A percentile compares a stretch with the other conserved stretches of the same genome.
These are phyloP conservation scores for Aspergillus sp. DNA, from an alignment of 2,329 filamentous ascomycete genomes.

Conservation along the genomic window DNA sequence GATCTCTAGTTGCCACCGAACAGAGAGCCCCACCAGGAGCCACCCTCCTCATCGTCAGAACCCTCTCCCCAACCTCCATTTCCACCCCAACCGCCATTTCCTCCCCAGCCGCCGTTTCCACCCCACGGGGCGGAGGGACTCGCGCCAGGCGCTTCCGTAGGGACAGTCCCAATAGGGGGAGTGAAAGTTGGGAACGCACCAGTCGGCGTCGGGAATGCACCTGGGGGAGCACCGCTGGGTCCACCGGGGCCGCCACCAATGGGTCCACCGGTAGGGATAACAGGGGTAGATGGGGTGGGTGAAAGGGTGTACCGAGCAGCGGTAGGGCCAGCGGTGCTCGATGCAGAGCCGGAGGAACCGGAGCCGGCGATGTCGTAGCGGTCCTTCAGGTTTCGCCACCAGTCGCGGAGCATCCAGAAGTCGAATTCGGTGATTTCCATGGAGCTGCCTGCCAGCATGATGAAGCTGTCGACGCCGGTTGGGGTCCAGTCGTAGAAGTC, in stretches of 20 bases:
- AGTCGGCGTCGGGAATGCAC: background rate
- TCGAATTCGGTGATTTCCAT: constrained; percentile 19
- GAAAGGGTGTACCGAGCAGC: background rate
- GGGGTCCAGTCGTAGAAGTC: constrained; percentile 21
- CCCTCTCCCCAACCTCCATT: too few relatives aligned
- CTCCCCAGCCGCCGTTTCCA: background rate
- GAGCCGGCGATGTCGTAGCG: constrained; percentile 10
- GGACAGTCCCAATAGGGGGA: background rate
- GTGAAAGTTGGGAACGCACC: background rate
- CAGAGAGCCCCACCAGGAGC: too few relatives aligned
- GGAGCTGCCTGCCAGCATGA: constrained; percentile 18
- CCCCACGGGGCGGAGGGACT: background rate
- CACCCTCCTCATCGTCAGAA: too few relatives aligned
- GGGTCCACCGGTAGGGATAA: background rate
- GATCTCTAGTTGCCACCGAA: too few relatives aligned
- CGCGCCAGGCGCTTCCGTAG: background rate
- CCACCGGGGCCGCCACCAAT: background rate
- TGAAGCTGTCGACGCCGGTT: constrained; percentile 13
- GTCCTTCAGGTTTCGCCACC: constrained; percentile 18
- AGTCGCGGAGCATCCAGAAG: constrained; percentile 19
- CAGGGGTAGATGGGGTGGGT: background rate
- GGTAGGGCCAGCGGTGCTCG: background rate
- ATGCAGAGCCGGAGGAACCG: background rate
- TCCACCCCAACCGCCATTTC: too few relatives aligned
- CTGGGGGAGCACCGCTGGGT: background rate